phyloP scores from a whole-genome alignment of 345 rosid species.

The Eucalyptus victrix region DNA sequence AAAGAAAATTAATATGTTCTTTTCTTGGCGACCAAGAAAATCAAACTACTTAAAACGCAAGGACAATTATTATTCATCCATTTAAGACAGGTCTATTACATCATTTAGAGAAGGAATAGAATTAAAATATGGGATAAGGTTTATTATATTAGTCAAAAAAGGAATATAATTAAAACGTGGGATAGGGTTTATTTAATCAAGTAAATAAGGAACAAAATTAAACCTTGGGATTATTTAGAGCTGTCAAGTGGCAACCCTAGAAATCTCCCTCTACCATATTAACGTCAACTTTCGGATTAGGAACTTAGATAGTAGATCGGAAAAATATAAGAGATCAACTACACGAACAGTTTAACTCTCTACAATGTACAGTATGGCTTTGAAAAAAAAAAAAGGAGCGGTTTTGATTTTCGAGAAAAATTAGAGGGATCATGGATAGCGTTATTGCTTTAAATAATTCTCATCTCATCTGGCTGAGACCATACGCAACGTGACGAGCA shows the following conservation, averaged over 20 bases:
- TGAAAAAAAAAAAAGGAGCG: too few species aligned
- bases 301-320: too few species aligned
- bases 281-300: not conserved
- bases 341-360: too few species aligned
- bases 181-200: not conserved
- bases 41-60: not conserved
- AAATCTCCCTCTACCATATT: not conserved
- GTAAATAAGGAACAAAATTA: not conserved
- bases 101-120: not conserved
- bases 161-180: not conserved
- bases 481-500: fast-evolving
- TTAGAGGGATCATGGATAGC: too few species aligned
- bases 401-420: too few species aligned
- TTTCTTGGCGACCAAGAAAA: not conserved
- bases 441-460: too few species aligned
- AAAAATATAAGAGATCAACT: not conserved
- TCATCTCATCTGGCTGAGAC: too few species aligned
- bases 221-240: not conserved
- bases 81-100: not conserved
- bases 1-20: too few species aligned
- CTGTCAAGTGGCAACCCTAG: not conserved
- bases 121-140: not conserved
- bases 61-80: not conserved
- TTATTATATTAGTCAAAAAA: not conserved
- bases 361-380: too few species aligned